Evolutionary conservation across 2,329 filamentous ascomycete species (phyloP).

Genomic region (Neonectria ditissima): DNA sequence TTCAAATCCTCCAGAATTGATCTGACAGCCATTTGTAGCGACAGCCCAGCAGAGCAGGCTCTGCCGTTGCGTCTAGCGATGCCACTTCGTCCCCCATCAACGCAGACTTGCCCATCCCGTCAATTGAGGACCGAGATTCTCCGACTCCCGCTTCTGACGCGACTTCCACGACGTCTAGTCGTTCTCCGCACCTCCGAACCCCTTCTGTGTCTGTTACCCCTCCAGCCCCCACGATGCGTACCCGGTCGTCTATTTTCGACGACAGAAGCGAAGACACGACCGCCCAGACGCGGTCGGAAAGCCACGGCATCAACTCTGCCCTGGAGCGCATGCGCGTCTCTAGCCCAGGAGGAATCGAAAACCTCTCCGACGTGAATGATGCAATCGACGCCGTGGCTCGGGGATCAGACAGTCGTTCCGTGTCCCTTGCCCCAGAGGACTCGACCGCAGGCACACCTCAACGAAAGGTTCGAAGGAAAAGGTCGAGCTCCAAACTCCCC

Average conservation of each 20-base stretch:
- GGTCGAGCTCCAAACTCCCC: conserved; percentile 23
- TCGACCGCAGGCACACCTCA: conserved; percentile 12
- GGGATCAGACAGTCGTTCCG: conserved; percentile 19
- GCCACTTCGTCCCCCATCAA: neutral
- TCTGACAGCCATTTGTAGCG: neutral
- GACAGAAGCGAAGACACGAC: neutral
- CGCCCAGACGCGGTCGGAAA: neutral
- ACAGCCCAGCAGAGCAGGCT: neutral
- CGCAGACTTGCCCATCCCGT: conserved; percentile 31
- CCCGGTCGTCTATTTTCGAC: neutral
- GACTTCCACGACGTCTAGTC: neutral
- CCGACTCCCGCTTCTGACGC: neutral
- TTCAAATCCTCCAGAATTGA: neutral
- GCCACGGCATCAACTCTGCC: conserved; percentile 8
- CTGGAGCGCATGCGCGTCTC: conserved; percentile 27
- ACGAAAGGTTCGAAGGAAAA: conserved; percentile 15
- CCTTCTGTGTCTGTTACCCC: conserved; percentile 33
- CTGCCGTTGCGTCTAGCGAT: neutral
- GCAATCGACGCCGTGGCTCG: conserved; percentile 24
- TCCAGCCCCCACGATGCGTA: neutral
- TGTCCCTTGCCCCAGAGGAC: conserved; percentile 29
- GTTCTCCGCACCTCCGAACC: conserved; percentile 20
- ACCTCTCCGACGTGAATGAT: conserved; percentile 10
- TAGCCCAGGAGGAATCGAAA: conserved; percentile 4
- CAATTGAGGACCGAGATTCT: conserved; percentile 24